Evolutionary conservation across 1,284 basidiomycete species (phyloP), one percentile per base, ranked within the genome.

Genomic region (Apiotrichum siamense): DNA sequence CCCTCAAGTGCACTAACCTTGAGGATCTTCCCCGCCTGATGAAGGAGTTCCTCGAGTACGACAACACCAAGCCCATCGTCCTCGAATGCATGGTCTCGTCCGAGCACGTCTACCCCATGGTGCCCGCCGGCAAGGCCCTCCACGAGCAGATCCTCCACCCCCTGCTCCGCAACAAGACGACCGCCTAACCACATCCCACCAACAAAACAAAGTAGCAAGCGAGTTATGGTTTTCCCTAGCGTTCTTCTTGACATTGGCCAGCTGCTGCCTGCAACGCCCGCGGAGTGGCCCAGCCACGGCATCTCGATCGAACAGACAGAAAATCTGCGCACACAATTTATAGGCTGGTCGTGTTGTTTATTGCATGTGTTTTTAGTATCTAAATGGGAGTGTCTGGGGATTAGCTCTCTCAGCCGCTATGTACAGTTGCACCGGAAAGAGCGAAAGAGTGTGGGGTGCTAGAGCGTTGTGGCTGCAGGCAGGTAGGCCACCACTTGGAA

Each of bases 41-140:
- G 92, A 91, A 92, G 78, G 93, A 97, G 80, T 96, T 98, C 76
- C 80, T 98, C 64, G 92, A 94, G 77, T 96, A 94, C 74, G 70
- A 74, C 55, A 85, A 83, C 59, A 79, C 79, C 54, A 86, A 83
- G 75, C 94, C 94, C 2, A 81, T 97, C 40, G 74, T 98, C 58
- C 79, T 98, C 78, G 93, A 98, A 76, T 94, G 90, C 67, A 52
- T 86, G 51, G 88, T 97, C 31, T 84, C 58, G 65, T 84, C 83
- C 62, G 93, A 97, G 77, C 92, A 97, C 72, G 92, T 96, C 52
- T 97, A 90, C 82, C 93, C 68, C 43, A 73, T 74, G 86, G 86
- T 89, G 24, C 81, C 87, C 7, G 90, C 90, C 32, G 91, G 89
- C 44, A 92, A 90, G 73, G 89, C 90, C 45, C 78, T 96, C 44